Evolutionary conservation across 306 rosid species (phyloP), one percentile per base, ranked within the genome.

Genomic region (Fagus crenata): DNA sequence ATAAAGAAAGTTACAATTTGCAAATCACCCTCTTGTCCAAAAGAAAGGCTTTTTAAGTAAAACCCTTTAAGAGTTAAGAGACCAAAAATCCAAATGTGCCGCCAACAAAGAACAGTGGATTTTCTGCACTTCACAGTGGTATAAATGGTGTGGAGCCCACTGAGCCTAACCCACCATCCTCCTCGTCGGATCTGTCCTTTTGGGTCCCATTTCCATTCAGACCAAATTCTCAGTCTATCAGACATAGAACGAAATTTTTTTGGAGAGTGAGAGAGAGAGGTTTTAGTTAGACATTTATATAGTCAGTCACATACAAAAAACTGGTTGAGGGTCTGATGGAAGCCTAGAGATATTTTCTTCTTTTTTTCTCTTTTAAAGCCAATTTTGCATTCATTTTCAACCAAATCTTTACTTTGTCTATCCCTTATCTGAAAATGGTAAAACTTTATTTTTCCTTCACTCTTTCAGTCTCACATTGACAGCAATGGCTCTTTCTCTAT

Each of bases 111-210:
- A 83, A 82, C 76, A 69, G 69, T 73, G 76, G 77, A 79, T 80
- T 79, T 65, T 75, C 81, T 79, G 83, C 76, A 76, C 22, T 2
- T 78, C 74, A 84, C 87, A 43, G 86, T 87, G 74, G 77, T 80
- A 77, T 73, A 86, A 89, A 70, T 39, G 72, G 28, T 58, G 86
- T 90, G 96, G 93, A 87, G 85, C 97, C 93, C 74, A 82, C 93
- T 67, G 59, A 59, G 40, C 39, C 46, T 77, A 40, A 78, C 70
- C 75, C 89, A 76, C 87, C 88, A 79, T 81, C 76, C 92, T 7
- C 82, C 89, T 22, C 28, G 28, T 22, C 28, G 28, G 28, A 22
- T 22, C 28, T 22, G 28, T 22, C 28, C 28, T 22, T 22, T 22
- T 22, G 28, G 28, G 28, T 22, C 28, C 28, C 28, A 22, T 22